Evolutionary conservation across 768 basidiomycete genomes (phyloP).

Genomic region (Pleurotus citrinopileatus): DNA sequence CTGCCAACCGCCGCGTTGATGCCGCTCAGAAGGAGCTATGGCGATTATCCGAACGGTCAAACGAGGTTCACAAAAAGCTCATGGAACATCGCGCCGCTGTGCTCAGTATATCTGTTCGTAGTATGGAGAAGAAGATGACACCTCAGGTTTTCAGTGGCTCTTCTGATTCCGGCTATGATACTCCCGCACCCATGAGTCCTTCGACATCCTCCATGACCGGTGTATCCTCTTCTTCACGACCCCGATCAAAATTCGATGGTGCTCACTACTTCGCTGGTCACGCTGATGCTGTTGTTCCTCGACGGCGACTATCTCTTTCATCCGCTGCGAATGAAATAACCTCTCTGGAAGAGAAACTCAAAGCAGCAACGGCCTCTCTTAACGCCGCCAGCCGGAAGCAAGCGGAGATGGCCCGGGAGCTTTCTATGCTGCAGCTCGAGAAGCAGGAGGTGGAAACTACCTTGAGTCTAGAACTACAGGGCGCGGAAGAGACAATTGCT

Average conservation of each 20-base stretch:
- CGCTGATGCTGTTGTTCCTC: slow-evolving; percentile 61
- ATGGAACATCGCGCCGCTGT: slow-evolving; percentile 85
- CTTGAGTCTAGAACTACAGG: slow-evolving; percentile 63
- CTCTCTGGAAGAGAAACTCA: slow-evolving; percentile 63
- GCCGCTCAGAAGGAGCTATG: slow-evolving; percentile 68
- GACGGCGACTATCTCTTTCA: slow-evolving; percentile 37
- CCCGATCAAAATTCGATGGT: slow-evolving; percentile 65
- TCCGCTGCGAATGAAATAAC: slow-evolving; percentile 42
- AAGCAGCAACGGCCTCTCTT: slow-evolving; percentile 56
- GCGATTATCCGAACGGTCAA: slow-evolving; percentile 60
- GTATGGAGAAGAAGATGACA: slow-evolving; percentile 55
- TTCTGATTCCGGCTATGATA: slow-evolving; percentile 45
- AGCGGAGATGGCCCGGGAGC: slow-evolving; percentile 57
- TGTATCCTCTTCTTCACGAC: slow-evolving; percentile 37
- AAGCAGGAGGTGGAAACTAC: slow-evolving; percentile 68
- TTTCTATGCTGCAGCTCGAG: slow-evolving; percentile 60
- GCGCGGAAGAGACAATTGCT: slow-evolving; percentile 61
- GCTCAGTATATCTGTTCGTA: slow-evolving; percentile 66
- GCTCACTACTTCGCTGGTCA: slow-evolving; percentile 86
- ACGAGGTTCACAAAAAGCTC: slow-evolving; percentile 59
- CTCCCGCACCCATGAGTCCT: slow-evolving; percentile 53
- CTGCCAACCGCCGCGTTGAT: slow-evolving; percentile 73
- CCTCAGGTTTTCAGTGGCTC: slow-evolving; percentile 22
- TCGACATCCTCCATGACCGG: slow-evolving; percentile 40
- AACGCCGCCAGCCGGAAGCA: slow-evolving; percentile 59